phyloP scores from a whole-genome alignment of 2,329 filamentous ascomycete species.

The Thielaviopsis musarum region DNA sequence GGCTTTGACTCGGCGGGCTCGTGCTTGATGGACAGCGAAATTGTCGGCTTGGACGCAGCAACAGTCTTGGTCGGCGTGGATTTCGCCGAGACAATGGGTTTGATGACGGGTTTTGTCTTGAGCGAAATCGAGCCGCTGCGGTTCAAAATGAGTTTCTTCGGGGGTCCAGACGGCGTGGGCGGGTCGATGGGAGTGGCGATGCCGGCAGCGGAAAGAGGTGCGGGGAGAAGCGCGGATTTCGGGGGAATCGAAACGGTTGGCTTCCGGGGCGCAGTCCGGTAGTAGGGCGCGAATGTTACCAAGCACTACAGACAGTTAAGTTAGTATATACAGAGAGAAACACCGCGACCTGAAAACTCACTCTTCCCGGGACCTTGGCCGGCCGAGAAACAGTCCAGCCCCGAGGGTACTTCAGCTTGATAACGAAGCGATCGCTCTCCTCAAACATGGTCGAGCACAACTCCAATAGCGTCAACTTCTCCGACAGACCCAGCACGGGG shows the following conservation, averaged over 20 bases:
- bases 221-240: not conserved
- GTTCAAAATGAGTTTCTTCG: slow-evolving; percentile 12
- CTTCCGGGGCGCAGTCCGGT: slow-evolving; percentile 17
- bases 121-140: slow-evolving; percentile 12
- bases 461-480: slow-evolving; percentile 26
- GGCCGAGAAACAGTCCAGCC: slow-evolving; percentile 24
- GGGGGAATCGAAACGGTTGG: slow-evolving; percentile 3
- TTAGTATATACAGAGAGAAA: not conserved
- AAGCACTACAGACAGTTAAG: slow-evolving; percentile 16
- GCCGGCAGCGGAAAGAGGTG: not conserved
- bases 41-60: slow-evolving; percentile 1
- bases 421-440: slow-evolving; percentile 25
- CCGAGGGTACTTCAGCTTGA: slow-evolving; percentile 26
- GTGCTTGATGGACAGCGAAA: slow-evolving; percentile 11
- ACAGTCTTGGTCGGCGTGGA: not conserved
- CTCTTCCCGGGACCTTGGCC: slow-evolving; percentile 21
- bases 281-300: slow-evolving; percentile 24
- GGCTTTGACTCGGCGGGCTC: slow-evolving; percentile 5
- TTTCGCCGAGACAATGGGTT: slow-evolving; percentile 2
- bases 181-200: not conserved
- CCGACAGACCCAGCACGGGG: slow-evolving; percentile 22
- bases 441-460: slow-evolving; percentile 32
- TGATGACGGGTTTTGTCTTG: slow-evolving; percentile 8
- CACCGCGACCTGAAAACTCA: slow-evolving; percentile 15
- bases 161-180: slow-evolving; percentile 1